These are phyloP conservation scores for Postia placenta DNA, from an alignment of 768 basidiomycete genomes.

Conservation along the genomic window DNA sequence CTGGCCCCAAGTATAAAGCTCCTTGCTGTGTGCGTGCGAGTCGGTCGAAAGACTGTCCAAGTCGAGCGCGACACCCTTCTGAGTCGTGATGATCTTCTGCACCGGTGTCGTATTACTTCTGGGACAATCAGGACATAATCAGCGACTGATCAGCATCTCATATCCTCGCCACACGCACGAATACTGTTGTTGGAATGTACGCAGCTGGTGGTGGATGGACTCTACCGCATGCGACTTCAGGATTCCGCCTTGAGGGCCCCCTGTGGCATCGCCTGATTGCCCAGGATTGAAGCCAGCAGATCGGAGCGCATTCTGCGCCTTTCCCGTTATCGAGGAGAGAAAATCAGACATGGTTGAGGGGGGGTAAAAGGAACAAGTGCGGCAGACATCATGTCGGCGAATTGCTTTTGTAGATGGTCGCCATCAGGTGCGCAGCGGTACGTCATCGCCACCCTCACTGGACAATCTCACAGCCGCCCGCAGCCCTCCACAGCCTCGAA, in stretches of 20 bases:
- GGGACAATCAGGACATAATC: no score
- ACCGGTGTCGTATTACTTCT: constrained; percentile 53
- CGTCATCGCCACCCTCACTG: not conserved
- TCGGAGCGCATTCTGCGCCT: constrained; percentile 67
- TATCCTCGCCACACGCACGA: constrained; percentile 33
- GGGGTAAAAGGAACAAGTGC: constrained; percentile 5
- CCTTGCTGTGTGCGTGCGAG: constrained; percentile 71
- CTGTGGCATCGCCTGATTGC: constrained; percentile 28
- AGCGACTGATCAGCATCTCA: no score
- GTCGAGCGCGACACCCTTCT: constrained; percentile 75
- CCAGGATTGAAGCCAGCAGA: constrained; percentile 48
- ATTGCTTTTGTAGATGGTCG: not conserved
- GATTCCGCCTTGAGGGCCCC: constrained; percentile 12
- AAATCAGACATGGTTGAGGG: constrained; percentile 44
- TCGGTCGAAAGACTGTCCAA: constrained; percentile 62
- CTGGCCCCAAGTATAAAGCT: constrained; percentile 83
- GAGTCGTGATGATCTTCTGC: constrained; percentile 74
- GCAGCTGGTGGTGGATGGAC: constrained; percentile 64
- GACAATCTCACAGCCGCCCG: not conserved
- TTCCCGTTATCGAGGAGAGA: constrained; percentile 64
- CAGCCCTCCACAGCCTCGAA: not conserved
- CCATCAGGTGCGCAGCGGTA: not conserved
- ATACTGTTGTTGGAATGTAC: constrained; percentile 71
- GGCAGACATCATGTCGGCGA: not conserved
- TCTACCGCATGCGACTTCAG: constrained; percentile 39